Base-by-base conservation (phyloP, 2,329 filamentous ascomycete species). In the Aspergillus tamarii region DNA sequence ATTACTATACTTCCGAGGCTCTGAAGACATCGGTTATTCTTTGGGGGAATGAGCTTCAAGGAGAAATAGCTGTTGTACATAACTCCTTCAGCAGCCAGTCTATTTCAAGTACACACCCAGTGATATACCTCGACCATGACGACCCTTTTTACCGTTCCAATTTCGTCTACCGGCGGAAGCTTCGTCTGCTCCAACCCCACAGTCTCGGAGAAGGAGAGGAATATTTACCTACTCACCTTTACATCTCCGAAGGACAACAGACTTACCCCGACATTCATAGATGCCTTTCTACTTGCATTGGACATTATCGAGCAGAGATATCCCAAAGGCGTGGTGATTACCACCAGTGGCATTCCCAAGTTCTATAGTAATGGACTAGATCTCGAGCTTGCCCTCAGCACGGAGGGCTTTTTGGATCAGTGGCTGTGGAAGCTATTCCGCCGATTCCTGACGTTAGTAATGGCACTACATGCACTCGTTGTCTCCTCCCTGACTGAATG, bases 341-440 rank as follows among this genome's bases (percentile, higher is more conserved):
- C 91, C 6, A 94, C 91, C 0, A 91, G 88, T 48, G 86, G 84
- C 55, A 90, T 94, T 63, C 76, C 82, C 58, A 95, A 95, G 74
- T 94, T 94, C 83, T 95, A 91, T 81, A 89, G 86, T 76, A 94
- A 94, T 78, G 92, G 92, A 0, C 84, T 95, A n/a, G 91, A 95
- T 76, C 85, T 94, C 16, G 83, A 87, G 45, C 86, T 91, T 73
- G 89, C 88, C n/a, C 72, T 83, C 39, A 77, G 79, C 34, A 87
- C 86, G 0, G 83, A 87, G 1, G 83, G 83, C 3, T 94, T 91
- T 81, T 87, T 88, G 71, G 79, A 86, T 1, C 76, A 83, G 14
- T 82, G 83, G 57, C 78, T 93, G 12, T 93, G 88, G 78, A 81
- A 81, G 16, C 76, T 94, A 1, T 93, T 89, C 81, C 81, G 82